Percentiles rank a stretch among this genome's conserved stretches.
Conservation (phyloP, 306 rosid genomes). For the Morella rubra region DNA sequence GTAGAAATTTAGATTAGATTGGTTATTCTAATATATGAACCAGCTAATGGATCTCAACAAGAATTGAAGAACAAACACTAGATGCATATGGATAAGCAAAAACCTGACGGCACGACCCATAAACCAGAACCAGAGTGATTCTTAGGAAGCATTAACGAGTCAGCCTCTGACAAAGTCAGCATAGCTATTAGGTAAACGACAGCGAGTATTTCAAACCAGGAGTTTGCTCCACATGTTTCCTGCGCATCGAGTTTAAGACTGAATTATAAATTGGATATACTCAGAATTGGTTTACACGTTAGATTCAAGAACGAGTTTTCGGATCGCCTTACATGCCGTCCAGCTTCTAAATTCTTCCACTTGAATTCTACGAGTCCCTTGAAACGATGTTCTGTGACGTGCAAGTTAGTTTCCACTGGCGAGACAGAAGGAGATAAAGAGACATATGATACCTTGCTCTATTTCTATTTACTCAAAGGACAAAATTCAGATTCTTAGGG, state of each 20-base stretch:
- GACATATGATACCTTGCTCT: conserved; percentile 57
- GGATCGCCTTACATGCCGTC: too few relatives aligned
- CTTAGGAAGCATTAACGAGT: conserved; percentile 70
- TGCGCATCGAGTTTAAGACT: too few relatives aligned
- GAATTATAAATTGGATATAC: too few relatives aligned
- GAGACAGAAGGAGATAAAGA: not conserved
- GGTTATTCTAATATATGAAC: conserved; percentile 8
- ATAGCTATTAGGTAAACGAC: conserved; percentile 75
- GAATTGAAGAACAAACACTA: conserved; percentile 2
- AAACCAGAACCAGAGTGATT: conserved; percentile 65
- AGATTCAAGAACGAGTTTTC: too few relatives aligned
- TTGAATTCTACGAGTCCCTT: too few relatives aligned
- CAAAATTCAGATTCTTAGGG: too few relatives aligned
- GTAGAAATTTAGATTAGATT: conserved; percentile 4
- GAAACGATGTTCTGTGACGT: too few relatives aligned
- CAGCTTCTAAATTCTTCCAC: too few relatives aligned
- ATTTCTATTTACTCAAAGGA: conserved; percentile 12
- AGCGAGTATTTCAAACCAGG: conserved; percentile 80
- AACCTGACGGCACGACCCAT: conserved; percentile 78
- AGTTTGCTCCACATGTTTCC: too few relatives aligned
- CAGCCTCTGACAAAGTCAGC: conserved; percentile 73
- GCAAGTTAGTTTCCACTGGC: too few relatives aligned
- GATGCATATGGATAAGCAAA: conserved; percentile 11
- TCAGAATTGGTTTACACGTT: too few relatives aligned
- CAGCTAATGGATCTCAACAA: conserved; percentile 7